These are phyloP conservation scores for Ascocoryne sarcoides DNA, from an alignment of 2,329 filamentous ascomycete species.

Conservation along the genomic window DNA sequence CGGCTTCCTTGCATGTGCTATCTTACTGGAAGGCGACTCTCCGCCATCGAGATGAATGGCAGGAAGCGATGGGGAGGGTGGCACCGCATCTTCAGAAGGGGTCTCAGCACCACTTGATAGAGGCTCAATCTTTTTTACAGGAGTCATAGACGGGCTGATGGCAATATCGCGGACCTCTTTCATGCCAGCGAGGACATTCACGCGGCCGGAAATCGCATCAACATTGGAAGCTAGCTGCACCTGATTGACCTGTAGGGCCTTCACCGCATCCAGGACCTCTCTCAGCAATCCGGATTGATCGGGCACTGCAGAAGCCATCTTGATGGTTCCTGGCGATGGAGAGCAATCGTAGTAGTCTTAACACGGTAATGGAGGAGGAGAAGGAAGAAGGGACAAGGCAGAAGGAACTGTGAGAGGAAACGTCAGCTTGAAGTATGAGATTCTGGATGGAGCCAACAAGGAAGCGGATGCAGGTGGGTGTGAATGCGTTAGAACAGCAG, in stretches of 20 bases:
- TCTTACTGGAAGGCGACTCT: conserved; percentile 4
- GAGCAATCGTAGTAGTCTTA: neutral
- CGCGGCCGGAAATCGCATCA: conserved; percentile 51
- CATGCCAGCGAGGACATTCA: conserved; percentile 51
- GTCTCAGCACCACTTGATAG: conserved; percentile 8
- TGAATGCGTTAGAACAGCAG: too few species aligned
- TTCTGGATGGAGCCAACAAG: neutral
- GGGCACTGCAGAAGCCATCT: conserved; percentile 18
- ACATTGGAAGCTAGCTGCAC: conserved; percentile 44
- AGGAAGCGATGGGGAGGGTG: conserved; percentile 26
- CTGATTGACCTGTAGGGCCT: conserved; percentile 47
- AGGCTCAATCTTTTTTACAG: conserved; percentile 11
- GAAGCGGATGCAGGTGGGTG: neutral
- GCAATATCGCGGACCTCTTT: conserved; percentile 47
- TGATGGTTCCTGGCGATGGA: neutral
- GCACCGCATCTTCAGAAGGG: conserved; percentile 22
- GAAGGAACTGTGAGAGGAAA: neutral
- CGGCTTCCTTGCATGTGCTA: conserved; percentile 22
- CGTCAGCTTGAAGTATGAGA: neutral
- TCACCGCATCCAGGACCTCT: conserved; percentile 47
- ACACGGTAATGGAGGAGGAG: neutral
- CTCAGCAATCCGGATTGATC: conserved; percentile 34
- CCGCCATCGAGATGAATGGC: conserved; percentile 18
- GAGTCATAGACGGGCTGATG: conserved; percentile 3
- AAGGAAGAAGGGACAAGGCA: neutral